Percentiles rank a stretch among this genome's conserved stretches.
Conservation (phyloP, 176 grass and related monocot species). For the Aegilops longissima region DNA sequence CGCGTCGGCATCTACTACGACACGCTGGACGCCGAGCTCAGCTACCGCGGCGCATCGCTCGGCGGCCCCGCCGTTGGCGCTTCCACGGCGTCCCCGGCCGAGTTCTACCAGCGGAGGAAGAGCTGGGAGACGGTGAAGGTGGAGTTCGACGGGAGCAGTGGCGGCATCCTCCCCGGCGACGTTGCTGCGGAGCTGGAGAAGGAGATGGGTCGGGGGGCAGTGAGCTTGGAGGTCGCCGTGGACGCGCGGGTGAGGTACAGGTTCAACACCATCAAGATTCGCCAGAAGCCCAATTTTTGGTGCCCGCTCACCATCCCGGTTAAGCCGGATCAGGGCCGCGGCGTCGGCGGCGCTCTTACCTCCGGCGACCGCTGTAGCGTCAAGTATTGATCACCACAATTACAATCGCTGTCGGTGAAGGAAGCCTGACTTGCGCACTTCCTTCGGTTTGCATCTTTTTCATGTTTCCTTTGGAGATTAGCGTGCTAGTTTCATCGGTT, state of each 20-base stretch:
- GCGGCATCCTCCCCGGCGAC: constrained; percentile 1
- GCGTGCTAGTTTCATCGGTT: background rate
- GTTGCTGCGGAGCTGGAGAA: background rate
- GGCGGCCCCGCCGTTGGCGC: constrained; percentile 25
- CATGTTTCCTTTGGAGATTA: background rate
- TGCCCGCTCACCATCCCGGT: constrained; percentile 11
- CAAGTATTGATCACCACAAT: constrained; percentile 27
- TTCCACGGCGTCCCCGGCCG: constrained; percentile 9
- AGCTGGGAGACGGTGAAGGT: constrained; percentile 25
- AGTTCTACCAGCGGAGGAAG: constrained; percentile 44
- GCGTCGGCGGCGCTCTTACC: background rate
- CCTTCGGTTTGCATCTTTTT: background rate
- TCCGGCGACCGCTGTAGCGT: constrained; percentile 24
- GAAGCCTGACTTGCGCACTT: background rate
- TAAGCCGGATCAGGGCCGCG: background rate
- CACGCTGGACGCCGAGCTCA: constrained; percentile 40
- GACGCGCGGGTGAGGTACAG: constrained; percentile 25
- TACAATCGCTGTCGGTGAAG: no score
- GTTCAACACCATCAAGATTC: constrained; percentile 6
- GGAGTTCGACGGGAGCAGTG: constrained; percentile 17
- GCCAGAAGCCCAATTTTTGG: constrained; percentile 1
- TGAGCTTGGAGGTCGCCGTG: constrained; percentile 15
- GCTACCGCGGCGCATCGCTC: constrained; percentile 25
- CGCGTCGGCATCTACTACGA: constrained; percentile 70
- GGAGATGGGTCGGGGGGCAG: background rate